These are phyloP conservation scores for Debaryomyces castellii DNA, from an alignment of 805 yeast genomes.

Conservation along the genomic window DNA sequence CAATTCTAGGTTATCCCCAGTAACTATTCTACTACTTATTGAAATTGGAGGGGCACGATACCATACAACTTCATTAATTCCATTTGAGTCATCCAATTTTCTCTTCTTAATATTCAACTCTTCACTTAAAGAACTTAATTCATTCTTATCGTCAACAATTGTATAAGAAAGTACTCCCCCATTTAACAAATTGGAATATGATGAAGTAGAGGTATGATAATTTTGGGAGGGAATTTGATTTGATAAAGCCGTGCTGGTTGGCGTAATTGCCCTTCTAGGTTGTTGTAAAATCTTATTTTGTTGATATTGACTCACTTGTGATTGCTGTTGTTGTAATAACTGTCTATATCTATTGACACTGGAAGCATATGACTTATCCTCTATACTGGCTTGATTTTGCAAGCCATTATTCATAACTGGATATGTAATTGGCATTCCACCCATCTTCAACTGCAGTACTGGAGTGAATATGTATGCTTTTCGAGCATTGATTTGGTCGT, in stretches of 20 bases:
- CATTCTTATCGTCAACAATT: constrained; percentile 16
- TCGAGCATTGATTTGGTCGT: constrained; percentile 33
- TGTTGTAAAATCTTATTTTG: constrained; percentile 12
- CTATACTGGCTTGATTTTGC: constrained; percentile 6
- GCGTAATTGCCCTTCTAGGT: constrained; percentile 14
- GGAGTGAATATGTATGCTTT: constrained; percentile 45
- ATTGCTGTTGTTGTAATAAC: constrained; percentile 14
- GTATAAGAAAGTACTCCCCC: constrained; percentile 42
- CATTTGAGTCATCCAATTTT: constrained; percentile 14
- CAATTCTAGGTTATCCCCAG: constrained; percentile 30
- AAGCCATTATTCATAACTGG: constrained; percentile 12
- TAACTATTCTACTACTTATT: constrained; percentile 14
- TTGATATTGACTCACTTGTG: constrained; percentile 16
- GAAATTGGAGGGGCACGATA: constrained; percentile 65
- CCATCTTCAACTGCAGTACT: constrained; percentile 41
- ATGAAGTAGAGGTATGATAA: constrained; percentile 31
- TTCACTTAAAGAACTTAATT: constrained; percentile 19
- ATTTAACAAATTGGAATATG: constrained; percentile 34
- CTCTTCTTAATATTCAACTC: constrained; percentile 23
- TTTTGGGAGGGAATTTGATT: constrained; percentile 7
- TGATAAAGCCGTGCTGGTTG: constrained; percentile 6
- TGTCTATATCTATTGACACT: constrained; percentile 12
- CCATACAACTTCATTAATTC: constrained; percentile 49
- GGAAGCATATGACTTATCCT: constrained; percentile 9
- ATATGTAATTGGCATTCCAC: constrained; percentile 22